Evolutionary conservation across 805 yeast genomes (phyloP), one percentile per base, ranked within the genome.

Genomic region (Sugiyamaella lignohabitans): DNA sequence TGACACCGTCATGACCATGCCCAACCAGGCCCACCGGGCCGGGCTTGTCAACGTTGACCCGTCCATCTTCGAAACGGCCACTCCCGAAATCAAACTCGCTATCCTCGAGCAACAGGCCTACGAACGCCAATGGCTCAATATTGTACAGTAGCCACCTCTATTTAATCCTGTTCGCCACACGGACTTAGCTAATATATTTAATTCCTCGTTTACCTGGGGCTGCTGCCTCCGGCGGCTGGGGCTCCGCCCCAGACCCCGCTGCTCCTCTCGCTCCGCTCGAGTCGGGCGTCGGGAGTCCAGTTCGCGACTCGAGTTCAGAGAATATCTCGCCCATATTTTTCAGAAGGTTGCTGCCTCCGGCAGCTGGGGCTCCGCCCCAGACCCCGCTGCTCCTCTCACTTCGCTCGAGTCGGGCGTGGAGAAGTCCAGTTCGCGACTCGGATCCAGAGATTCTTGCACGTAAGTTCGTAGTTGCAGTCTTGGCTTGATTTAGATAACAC

Each of bases 11-110:
- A 18, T 59, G 43, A 42, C 47, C 37, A 72, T 75, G 42, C 67
- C 77, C 24, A 70, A 79, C 48, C 67, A 78, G 42, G 66, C 66
- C 23, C 73, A 67, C 53, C 63, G 66, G n/a, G 84, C 94, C 0
- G 95, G 95, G 0, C 68, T 88, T 53, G 62, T 64, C 2, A 70
- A 74, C 47, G 79, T 88, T 2, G 79, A 84, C 1, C 58, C 64
- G 14, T 79, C 74, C 8, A 59, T 87, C 1, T 82, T 80, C 51
- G 80, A 73, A 8, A 81, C 79, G 5, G 70, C 76, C 1, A 73
- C 70, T 56, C 56, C 64, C 22, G 93, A 87, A 1, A 82, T 87
- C 49, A 48, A 51, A 39, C 41, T 51, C 38, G 59, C 59, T 17
- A 54, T 57, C 36, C 45, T 46, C 21, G 51, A 50, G 16, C 60